phyloP scores from a whole-genome alignment of 2,329 filamentous ascomycete species.

The Colletotrichum sp. region DNA sequence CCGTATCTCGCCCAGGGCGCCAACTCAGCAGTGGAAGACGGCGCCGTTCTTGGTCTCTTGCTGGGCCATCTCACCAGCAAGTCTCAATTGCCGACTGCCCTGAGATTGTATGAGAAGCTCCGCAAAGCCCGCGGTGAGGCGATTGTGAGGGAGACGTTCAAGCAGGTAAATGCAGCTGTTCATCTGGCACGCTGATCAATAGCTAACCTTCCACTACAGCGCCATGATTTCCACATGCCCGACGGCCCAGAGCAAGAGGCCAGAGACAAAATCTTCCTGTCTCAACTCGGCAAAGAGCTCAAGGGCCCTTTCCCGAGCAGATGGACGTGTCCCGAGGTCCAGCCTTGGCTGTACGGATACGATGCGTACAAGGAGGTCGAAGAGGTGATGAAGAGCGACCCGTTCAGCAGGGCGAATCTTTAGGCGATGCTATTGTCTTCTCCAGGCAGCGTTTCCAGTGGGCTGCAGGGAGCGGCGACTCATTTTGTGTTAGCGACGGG shows the following conservation, averaged over 20 bases:
- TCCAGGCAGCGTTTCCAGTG: not conserved
- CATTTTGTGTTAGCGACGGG: not conserved
- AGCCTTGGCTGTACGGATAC: constrained; percentile 70
- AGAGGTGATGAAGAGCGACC: constrained; percentile 2
- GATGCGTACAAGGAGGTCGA: constrained; percentile 46
- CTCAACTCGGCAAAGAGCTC: constrained; percentile 56
- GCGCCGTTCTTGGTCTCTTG: constrained; percentile 66
- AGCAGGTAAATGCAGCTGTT: not conserved
- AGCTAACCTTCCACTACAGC: constrained; percentile 30
- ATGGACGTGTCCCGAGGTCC: constrained; percentile 67
- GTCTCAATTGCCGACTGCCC: constrained; percentile 49
- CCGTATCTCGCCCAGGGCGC: constrained; percentile 70
- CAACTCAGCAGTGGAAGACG: constrained; percentile 72
- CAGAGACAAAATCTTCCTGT: constrained; percentile 62
- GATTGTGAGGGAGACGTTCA: constrained; percentile 67
- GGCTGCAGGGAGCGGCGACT: not conserved
- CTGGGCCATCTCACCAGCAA: constrained; percentile 54
- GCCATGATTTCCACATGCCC: constrained; percentile 56
- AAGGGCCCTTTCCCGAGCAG: constrained; percentile 65
- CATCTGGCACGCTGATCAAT: not conserved
- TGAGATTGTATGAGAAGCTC: constrained; percentile 50
- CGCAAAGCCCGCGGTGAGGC: constrained; percentile 53
- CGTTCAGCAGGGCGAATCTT: not conserved
- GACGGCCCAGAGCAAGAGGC: constrained; percentile 62
- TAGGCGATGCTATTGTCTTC: not conserved